Evolutionary conservation across 2,329 filamentous ascomycete species (phyloP).

Genomic region (Fusarium sp.): DNA sequence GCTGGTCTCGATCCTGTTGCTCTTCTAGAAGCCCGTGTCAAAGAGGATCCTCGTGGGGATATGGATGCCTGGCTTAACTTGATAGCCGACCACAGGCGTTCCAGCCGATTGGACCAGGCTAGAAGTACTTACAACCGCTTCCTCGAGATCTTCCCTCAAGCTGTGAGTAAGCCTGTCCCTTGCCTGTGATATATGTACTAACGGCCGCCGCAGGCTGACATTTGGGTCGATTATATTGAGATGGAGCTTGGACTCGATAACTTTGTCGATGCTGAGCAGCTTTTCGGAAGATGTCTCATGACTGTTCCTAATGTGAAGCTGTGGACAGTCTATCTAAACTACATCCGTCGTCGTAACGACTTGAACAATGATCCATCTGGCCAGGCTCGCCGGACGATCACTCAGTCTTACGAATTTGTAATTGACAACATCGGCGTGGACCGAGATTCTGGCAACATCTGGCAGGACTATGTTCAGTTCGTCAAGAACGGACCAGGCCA

Average conservation of each 20-base stretch:
- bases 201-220: constrained; percentile 75
- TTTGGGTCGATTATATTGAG: constrained; percentile 89
- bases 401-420: constrained; percentile 91
- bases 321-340: constrained; percentile 95
- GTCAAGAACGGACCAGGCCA: constrained; percentile 88
- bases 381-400: constrained; percentile 80
- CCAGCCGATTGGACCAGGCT: constrained; percentile 83
- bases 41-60: constrained; percentile 91
- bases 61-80: constrained; percentile 91
- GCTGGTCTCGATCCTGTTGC: constrained; percentile 74
- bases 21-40: constrained; percentile 88
- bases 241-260: constrained; percentile 92
- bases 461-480: constrained; percentile 96
- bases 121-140: constrained; percentile 87
- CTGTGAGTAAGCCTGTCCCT: constrained; percentile 70
- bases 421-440: constrained; percentile 91
- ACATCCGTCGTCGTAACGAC: constrained; percentile 91
- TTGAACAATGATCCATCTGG: constrained; percentile 80
- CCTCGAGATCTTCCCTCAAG: constrained; percentile 86
- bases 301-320: constrained; percentile 84
- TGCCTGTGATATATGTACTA: constrained; percentile 18
- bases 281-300: constrained; percentile 84
- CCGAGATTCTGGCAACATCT: constrained; percentile 87
- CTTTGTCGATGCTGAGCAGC: constrained; percentile 79
- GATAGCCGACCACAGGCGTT: constrained; percentile 84